Conservation (phyloP, 2,329 filamentous ascomycete species). For the Diaporthe vexans region DNA sequence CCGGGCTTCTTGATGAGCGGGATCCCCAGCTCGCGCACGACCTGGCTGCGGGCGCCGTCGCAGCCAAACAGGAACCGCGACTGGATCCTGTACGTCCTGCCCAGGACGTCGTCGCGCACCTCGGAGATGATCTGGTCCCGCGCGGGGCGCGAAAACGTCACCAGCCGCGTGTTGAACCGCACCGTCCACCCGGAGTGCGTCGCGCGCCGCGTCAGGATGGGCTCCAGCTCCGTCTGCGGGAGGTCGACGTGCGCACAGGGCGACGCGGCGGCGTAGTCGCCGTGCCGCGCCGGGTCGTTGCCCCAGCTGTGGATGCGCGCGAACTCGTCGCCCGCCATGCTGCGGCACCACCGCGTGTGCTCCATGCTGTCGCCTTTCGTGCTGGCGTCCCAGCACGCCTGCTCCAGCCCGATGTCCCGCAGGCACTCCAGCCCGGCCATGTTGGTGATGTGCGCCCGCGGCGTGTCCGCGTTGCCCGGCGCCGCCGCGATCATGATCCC, state of each 20-base stretch:
- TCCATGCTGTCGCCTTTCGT: constrained; percentile 58
- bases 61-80: constrained; percentile 69
- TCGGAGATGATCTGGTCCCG: constrained; percentile 35
- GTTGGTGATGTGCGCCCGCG: constrained; percentile 73
- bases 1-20: constrained; percentile 52
- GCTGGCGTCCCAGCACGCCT: constrained; percentile 54
- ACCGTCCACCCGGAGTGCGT: constrained; percentile 56
- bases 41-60: constrained; percentile 61
- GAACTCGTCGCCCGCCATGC: constrained; percentile 67
- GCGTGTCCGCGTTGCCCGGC: constrained; percentile 66
- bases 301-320: constrained; percentile 66
- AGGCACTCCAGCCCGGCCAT: constrained; percentile 69
- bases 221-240: constrained; percentile 64
- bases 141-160: constrained; percentile 49
- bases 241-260: constrained; percentile 61
- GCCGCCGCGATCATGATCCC: constrained; percentile 67
- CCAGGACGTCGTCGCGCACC: constrained; percentile 30
- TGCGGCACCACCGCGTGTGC: constrained; percentile 66
- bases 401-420: constrained; percentile 64
- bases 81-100: constrained; percentile 51
- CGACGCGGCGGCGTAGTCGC: constrained; percentile 60
- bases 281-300: constrained; percentile 59
- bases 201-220: constrained; percentile 59
- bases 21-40: constrained; percentile 54
- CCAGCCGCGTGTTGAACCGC: constrained; percentile 58